phyloP scores from a whole-genome alignment of 805 yeast genomes.

The Ogataea minuta region DNA sequence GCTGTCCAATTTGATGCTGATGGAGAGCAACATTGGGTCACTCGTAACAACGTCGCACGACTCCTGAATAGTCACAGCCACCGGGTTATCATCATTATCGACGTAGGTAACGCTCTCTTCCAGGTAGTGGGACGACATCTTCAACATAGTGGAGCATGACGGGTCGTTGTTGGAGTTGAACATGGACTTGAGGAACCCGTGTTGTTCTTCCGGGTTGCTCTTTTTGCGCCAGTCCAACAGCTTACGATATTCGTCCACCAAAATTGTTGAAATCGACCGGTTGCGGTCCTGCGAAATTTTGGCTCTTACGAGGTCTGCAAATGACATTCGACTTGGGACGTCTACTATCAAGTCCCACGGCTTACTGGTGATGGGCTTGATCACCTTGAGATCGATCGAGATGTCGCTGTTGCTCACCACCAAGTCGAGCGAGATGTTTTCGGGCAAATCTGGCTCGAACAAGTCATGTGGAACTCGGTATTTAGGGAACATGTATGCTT shows the following conservation, averaged over 20 bases:
- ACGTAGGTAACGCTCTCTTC: slow-evolving; percentile 63
- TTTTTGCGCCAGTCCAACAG: slow-evolving; percentile 28
- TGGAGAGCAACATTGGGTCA: slow-evolving; percentile 64
- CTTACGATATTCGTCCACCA: slow-evolving; percentile 40
- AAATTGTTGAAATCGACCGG: slow-evolving; percentile 37
- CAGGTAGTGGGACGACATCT: slow-evolving; percentile 48
- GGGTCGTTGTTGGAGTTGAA: slow-evolving; percentile 27
- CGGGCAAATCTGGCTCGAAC: slow-evolving; percentile 49
- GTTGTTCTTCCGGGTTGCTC: slow-evolving; percentile 9
- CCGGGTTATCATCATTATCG: slow-evolving; percentile 32
- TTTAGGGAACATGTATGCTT: slow-evolving; percentile 55
- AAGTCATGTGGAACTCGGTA: slow-evolving; percentile 38
- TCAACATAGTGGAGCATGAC: slow-evolving; percentile 35
- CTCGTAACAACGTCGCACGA: slow-evolving; percentile 60
- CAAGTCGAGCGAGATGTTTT: slow-evolving; percentile 52
- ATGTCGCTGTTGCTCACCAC: slow-evolving; percentile 61
- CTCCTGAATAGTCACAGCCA: slow-evolving; percentile 60
- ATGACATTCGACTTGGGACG: slow-evolving; percentile 42
- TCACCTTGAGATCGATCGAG: slow-evolving; percentile 54
- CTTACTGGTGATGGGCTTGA: slow-evolving; percentile 46
- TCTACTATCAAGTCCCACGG: slow-evolving; percentile 64
- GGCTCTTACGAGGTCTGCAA: slow-evolving; percentile 57
- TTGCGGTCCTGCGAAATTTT: slow-evolving; percentile 47
- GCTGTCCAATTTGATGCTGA: slow-evolving; percentile 61
- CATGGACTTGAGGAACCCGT: slow-evolving; percentile 22